Evolutionary conservation across 2,329 filamentous ascomycete genomes (phyloP).

Genomic region (Hymenoscyphus repandus): DNA sequence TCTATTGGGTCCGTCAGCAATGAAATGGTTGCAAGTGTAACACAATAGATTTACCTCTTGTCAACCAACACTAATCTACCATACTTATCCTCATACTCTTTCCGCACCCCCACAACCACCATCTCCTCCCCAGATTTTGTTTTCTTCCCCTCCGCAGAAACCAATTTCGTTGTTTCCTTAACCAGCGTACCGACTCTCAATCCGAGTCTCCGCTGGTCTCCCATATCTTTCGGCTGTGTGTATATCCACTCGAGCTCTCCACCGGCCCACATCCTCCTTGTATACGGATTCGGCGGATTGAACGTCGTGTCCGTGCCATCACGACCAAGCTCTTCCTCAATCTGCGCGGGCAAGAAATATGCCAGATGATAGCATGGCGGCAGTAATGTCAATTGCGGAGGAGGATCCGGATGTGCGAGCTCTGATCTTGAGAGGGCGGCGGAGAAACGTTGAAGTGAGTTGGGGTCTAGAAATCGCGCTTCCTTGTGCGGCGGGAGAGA

Average conservation of each 20-base stretch:
- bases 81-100: constrained; percentile 47
- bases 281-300: constrained; percentile 55
- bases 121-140: constrained; percentile 53
- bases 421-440: constrained; percentile 49
- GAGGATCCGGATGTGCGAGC: constrained; percentile 1
- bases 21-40: neutral
- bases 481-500: constrained; percentile 37
- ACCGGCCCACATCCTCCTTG: constrained; percentile 63
- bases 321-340: constrained; percentile 48
- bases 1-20: constrained; percentile 12
- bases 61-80: constrained; percentile 48
- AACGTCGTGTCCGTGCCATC: constrained; percentile 59
- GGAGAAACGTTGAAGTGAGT: constrained; percentile 57
- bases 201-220: constrained; percentile 25
- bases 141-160: constrained; percentile 49
- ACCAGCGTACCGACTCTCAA: constrained; percentile 51
- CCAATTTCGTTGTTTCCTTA: constrained; percentile 50
- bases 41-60: constrained; percentile 39
- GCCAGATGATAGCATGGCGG: constrained; percentile 51
- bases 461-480: constrained; percentile 52
- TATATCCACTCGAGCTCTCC: constrained; percentile 50
- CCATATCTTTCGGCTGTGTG: neutral
- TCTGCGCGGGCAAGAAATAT: constrained; percentile 55
- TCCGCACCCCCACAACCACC: constrained; percentile 60
- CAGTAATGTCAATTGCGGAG: constrained; percentile 16